phyloP scores from a whole-genome alignment of 768 basidiomycete species.

The Xerocomus potaroensis region DNA sequence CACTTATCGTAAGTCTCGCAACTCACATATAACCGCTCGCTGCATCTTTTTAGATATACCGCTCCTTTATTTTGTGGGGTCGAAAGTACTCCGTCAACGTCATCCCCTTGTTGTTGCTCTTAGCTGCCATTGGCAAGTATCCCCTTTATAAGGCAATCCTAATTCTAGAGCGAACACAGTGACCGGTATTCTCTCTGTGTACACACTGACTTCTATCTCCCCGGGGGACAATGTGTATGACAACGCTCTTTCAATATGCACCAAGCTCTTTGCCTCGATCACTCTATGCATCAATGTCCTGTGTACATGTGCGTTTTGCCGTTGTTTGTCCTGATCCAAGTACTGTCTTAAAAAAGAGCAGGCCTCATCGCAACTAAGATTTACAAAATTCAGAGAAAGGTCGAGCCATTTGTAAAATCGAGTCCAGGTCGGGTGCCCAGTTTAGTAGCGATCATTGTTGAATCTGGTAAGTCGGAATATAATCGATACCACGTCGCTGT shows the following conservation, averaged over 20 bases:
- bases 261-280: neutral
- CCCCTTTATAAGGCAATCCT: neutral
- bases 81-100: neutral
- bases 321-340: neutral
- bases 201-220: neutral
- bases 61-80: conserved; percentile 1
- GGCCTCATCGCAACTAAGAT: neutral
- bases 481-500: neutral
- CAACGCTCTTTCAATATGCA: neutral
- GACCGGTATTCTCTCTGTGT: neutral
- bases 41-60: neutral
- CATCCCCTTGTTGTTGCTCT: neutral
- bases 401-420: neutral
- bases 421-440: neutral
- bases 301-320: neutral
- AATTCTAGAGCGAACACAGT: neutral
- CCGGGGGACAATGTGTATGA: neutral
- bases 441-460: neutral
- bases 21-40: neutral
- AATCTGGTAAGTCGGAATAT: neutral
- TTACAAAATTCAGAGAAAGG: neutral
- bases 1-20: neutral
- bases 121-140: neutral
- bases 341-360: neutral
- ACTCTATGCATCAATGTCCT: neutral